A percentile compares a stretch with the other conserved stretches of the same genome.
These are phyloP conservation scores for Eucalyptus melliodora DNA, from an alignment of 345 rosid genomes.

Conservation along the genomic window DNA sequence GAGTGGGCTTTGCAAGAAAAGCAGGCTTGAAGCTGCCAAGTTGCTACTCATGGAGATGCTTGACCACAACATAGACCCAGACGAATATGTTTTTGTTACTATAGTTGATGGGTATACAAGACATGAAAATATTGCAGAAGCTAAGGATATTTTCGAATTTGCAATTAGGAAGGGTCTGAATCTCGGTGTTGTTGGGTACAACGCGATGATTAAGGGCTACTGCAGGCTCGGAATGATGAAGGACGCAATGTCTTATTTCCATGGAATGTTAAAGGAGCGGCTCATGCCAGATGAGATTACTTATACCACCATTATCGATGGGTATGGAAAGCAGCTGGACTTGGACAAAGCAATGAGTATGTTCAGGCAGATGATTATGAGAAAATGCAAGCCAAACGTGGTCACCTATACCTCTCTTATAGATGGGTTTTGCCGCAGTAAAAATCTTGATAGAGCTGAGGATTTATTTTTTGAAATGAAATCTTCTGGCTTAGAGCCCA, in stretches of 20 bases:
- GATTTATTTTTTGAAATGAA: constrained; percentile 47
- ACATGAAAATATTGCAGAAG: constrained; percentile 48
- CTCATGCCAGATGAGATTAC: constrained; percentile 65
- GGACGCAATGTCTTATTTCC: constrained; percentile 41
- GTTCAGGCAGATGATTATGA: constrained; percentile 47
- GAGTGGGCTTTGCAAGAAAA: constrained; percentile 71
- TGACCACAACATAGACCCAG: constrained; percentile 47
- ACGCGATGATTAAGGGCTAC: constrained; percentile 83
- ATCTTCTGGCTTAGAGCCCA: constrained; percentile 48
- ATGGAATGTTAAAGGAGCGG: constrained; percentile 32
- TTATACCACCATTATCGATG: constrained; percentile 71
- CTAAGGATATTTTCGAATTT: constrained; percentile 38
- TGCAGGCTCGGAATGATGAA: constrained; percentile 68
- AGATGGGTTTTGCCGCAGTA: constrained; percentile 51
- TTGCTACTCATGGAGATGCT: constrained; percentile 66
- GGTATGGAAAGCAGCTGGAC: constrained; percentile 67
- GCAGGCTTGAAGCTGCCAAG: constrained; percentile 54
- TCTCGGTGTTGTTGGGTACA: constrained; percentile 56
- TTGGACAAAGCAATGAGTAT: constrained; percentile 37
- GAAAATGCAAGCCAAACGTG: constrained; percentile 61
- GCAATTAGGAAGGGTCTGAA: constrained; percentile 41
- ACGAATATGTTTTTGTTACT: constrained; percentile 58
- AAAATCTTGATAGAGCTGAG: constrained; percentile 49
- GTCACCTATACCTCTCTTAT: constrained; percentile 70
- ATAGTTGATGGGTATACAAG: constrained; percentile 69